Evolutionary conservation across 768 basidiomycete genomes (phyloP).

Genomic region (Leccinum rimulosum): DNA sequence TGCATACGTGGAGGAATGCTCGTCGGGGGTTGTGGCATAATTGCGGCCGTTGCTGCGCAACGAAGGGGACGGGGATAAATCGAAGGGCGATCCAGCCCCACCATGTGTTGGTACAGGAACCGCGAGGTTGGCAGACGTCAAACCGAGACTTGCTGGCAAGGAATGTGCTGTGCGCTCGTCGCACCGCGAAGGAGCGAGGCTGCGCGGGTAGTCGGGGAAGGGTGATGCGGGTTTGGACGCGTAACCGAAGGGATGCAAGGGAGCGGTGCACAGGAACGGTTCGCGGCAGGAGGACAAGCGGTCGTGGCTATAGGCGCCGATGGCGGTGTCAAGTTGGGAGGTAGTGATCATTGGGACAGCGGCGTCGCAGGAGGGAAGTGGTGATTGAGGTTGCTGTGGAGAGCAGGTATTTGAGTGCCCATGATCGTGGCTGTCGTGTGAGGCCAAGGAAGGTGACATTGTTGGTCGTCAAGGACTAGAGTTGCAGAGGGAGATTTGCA

Average conservation of each 20-base stretch:
- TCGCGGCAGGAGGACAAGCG: conserved; percentile 10
- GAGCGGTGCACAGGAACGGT: not conserved
- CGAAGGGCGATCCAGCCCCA: conserved; percentile 31
- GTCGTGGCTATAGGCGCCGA: conserved; percentile 2
- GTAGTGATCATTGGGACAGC: conserved; percentile 21
- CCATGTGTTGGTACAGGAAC: not conserved
- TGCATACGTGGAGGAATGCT: conserved; percentile 19
- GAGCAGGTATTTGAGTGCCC: conserved; percentile 29
- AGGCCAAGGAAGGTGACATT: conserved; percentile 31
- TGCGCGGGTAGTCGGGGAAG: not conserved
- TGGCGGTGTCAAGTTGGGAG: conserved; percentile 1
- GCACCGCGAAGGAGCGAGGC: conserved; percentile 1
- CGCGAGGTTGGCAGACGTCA: conserved; percentile 4
- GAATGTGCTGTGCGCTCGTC: conserved; percentile 3
- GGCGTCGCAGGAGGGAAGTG: conserved; percentile 7
- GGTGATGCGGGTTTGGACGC: conserved; percentile 9
- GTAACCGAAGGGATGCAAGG: not conserved
- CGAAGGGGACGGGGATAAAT: conserved; percentile 26
- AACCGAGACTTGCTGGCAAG: not conserved
- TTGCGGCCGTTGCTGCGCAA: conserved; percentile 6
- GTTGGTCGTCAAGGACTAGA: conserved; percentile 33
- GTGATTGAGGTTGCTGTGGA: not conserved
- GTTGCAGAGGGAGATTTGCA: conserved; percentile 33
- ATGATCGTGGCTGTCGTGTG: not conserved
- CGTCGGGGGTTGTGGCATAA: conserved; percentile 10